Conservation (phyloP, 306 rosid genomes). For the Canavalia gladiata region DNA sequence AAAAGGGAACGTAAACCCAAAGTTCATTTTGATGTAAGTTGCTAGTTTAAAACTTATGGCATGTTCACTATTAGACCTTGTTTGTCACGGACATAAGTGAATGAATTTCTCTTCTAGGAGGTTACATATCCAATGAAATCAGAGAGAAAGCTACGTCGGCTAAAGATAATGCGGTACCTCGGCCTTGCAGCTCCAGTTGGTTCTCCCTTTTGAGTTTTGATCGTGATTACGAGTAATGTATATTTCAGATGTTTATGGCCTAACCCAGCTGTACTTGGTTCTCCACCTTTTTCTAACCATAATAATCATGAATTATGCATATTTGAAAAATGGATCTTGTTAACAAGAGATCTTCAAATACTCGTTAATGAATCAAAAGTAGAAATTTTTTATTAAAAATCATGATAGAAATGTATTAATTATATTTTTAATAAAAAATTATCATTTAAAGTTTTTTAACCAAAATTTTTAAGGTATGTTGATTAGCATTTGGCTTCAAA, state of each 20-base stretch:
- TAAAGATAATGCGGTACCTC: constrained; percentile 80
- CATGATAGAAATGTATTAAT: too few species aligned
- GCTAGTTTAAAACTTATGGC: constrained; percentile 33
- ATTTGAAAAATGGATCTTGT: neutral
- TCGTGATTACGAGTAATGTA: constrained; percentile 13
- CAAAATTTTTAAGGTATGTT: too few species aligned
- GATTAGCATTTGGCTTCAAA: neutral
- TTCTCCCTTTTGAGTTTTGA: constrained; percentile 63
- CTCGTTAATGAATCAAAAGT: too few species aligned
- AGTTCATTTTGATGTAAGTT: constrained; percentile 77
- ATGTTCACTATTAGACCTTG: constrained; percentile 1
- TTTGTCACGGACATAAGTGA: constrained; percentile 38
- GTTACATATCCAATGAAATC: constrained; percentile 56
- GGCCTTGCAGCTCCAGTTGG: constrained; percentile 82
- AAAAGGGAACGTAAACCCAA: constrained; percentile 76
- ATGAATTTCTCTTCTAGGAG: constrained; percentile 60
- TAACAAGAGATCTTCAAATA: too few species aligned
- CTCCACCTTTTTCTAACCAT: neutral
- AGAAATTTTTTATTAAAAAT: too few species aligned
- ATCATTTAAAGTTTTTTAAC: too few species aligned
- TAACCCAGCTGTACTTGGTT: constrained; percentile 11
- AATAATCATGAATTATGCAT: constrained; percentile 1
- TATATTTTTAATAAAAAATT: too few species aligned
- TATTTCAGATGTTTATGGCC: constrained; percentile 28
- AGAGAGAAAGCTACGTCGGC: constrained; percentile 60